Conservation (phyloP, 495 filamentous ascomycete species). For the Bacidia rubella region DNA sequence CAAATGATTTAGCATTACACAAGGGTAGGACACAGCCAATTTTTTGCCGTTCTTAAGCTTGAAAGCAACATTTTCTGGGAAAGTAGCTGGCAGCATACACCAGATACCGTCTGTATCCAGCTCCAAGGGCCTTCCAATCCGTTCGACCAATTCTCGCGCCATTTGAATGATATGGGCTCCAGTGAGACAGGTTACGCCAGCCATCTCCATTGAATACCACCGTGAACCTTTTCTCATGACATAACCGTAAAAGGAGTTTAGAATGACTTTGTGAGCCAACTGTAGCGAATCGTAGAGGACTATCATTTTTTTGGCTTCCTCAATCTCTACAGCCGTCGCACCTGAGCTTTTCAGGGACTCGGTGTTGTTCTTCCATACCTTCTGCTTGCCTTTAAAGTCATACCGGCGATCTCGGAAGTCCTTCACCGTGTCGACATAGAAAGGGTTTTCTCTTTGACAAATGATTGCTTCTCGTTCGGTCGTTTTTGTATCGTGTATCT, state of each 20-base stretch:
- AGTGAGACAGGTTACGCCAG: slow-evolving; percentile 93
- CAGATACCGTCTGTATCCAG: slow-evolving; percentile 99
- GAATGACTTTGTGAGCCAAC: slow-evolving; percentile 94
- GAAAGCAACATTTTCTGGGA: slow-evolving; percentile 95
- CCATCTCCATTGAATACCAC: slow-evolving; percentile 99
- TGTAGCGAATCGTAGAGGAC: slow-evolving; percentile 91
- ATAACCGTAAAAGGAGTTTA: slow-evolving; percentile 99
- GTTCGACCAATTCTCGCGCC: slow-evolving; percentile 85
- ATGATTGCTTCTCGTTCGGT: slow-evolving; percentile 94
- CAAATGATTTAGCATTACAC: slow-evolving; percentile 98
- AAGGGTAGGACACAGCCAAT: slow-evolving; percentile 87
- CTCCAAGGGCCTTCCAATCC: slow-evolving; percentile 85
- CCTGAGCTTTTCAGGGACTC: slow-evolving; percentile 72
- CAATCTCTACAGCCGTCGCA: slow-evolving; percentile 62
- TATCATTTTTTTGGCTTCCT: slow-evolving; percentile 97
- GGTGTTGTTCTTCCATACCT: slow-evolving; percentile 95
- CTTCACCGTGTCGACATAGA: slow-evolving; percentile 93
- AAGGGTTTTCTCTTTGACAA: slow-evolving; percentile 95
- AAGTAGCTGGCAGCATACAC: slow-evolving; percentile 97
- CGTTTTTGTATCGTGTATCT: slow-evolving; percentile 90
- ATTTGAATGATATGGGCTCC: slow-evolving; percentile 97
- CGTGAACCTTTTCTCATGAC: slow-evolving; percentile 98
- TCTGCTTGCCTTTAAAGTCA: slow-evolving; percentile 96
- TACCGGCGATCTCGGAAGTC: slow-evolving; percentile 92
- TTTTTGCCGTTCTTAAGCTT: slow-evolving; percentile 92